Evolutionary conservation across 768 basidiomycete genomes (phyloP), one percentile per base, ranked within the genome.

Genomic region (Termitomyces sp.): DNA sequence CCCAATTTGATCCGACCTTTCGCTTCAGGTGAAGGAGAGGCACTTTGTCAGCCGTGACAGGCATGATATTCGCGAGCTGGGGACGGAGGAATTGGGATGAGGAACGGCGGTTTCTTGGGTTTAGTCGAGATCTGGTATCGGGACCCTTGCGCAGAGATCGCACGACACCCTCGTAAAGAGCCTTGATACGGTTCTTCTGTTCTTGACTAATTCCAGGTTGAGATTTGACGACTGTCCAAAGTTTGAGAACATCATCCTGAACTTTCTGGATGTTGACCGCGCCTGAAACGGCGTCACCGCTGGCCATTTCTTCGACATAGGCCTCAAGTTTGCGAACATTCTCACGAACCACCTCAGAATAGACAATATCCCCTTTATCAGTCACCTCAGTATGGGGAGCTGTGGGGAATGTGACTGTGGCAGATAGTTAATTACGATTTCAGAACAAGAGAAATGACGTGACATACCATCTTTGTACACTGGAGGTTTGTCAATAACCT

Each of bases 271-370:
- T 91, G 76, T 98, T 98, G 71, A 96, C 85, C 38, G 86, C 79
- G 20, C 84, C 84, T 2, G 91, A 85, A 55, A 93, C 90, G 6
- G 91, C 87, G 70, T 96, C 94, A 2, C 94, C 93, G 62, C 91
- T 93, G 1, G 97, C 95, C 97, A 99, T 99, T 77, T 99, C 95
- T 69, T 95, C 88, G 57, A 94, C 97, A 68, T 99, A 99, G 1
- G 94, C 93, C 75, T 99, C 97, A 48, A 99, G 82, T 77, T 98
- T 98, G 68, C 97, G 90, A 49, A 98, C 96, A 60, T 93, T 92
- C 72, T 96, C 92, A 53, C 97, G 92, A 62, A 94, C 92, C 61
- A 98, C 92, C 74, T 99, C 97, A 5, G 89, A 85, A 77, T 96
- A 95, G 59, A 97, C 81, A 65, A 99, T 95, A 59, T 98, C 96